A percentile compares a stretch with the other conserved stretches of the same genome.
Conservation (phyloP, 345 rosid species). For the Eucalyptus paniculata region DNA sequence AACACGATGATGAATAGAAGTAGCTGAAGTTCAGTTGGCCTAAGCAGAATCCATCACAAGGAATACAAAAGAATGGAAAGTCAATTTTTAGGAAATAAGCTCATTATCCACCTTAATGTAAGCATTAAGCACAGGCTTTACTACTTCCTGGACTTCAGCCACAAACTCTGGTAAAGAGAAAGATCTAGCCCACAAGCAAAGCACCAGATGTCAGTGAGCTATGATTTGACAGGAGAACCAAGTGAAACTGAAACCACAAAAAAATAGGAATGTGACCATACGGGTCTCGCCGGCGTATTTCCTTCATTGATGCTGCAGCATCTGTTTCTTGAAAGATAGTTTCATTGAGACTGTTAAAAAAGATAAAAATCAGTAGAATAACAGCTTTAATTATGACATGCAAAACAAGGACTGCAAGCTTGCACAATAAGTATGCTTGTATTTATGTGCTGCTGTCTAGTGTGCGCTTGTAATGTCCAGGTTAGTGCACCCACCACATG, state of each 20-base stretch:
- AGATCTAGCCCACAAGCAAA: constrained; percentile 21
- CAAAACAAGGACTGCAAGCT: background rate
- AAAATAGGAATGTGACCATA: constrained; percentile 21
- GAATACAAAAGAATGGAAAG: background rate
- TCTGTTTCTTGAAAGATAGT: constrained; percentile 78
- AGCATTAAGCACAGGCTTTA: constrained; percentile 75
- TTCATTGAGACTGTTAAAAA: constrained; percentile 60
- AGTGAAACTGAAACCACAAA: background rate
- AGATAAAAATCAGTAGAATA: background rate
- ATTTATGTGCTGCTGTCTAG: background rate
- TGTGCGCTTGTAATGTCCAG: background rate
- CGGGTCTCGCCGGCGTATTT: constrained; percentile 86
- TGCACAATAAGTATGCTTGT: background rate
- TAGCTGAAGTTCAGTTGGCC: background rate
- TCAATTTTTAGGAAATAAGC: background rate
- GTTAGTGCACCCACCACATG: background rate
- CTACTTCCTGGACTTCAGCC: constrained; percentile 79
- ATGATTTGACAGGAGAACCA: background rate
- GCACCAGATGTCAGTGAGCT: background rate
- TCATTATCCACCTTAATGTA: constrained; percentile 47
- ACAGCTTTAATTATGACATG: background rate
- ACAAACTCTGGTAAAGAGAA: constrained; percentile 89
- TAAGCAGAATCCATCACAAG: background rate
- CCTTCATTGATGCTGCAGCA: constrained; percentile 75
- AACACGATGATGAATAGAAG: background rate